Evolutionary conservation across 176 grass and related monocot genomes (phyloP).

Genomic region (Coix lacrymajobi): DNA sequence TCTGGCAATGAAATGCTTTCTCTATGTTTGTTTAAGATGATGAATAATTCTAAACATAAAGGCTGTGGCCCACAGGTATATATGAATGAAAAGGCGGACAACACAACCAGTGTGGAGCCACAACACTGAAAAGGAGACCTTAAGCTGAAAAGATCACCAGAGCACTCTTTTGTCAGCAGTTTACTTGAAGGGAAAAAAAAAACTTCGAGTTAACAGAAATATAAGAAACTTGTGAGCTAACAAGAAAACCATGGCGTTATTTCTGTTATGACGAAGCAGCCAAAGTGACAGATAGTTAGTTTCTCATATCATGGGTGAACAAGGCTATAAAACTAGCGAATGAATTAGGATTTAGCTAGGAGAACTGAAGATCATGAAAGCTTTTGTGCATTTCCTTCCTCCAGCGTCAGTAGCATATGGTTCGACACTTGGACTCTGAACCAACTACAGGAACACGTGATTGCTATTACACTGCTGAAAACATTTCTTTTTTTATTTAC

Average conservation of each 20-base stretch:
- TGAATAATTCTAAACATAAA: conserved; percentile 22
- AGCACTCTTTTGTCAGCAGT: conserved; percentile 2
- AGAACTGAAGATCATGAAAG: not conserved
- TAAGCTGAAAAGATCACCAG: not conserved
- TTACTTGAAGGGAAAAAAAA: not conserved
- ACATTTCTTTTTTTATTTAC: not conserved
- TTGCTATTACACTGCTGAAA: not conserved
- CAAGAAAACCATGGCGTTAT: not conserved
- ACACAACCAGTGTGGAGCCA: not conserved
- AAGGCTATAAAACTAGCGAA: not conserved
- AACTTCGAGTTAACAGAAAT: not conserved
- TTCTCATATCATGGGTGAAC: not conserved
- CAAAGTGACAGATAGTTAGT: not conserved
- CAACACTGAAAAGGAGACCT: conserved; percentile 22
- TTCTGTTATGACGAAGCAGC: not conserved
- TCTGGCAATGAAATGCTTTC: not conserved
- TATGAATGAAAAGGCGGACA: conserved; percentile 17
- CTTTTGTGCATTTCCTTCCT: not conserved
- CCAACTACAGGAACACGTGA: not conserved
- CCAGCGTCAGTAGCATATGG: not conserved
- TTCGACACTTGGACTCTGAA: not conserved
- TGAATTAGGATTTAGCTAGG: too few species aligned
- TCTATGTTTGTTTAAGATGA: not conserved
- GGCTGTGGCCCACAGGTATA: conserved; percentile 1
- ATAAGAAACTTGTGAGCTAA: not conserved